Percentiles rank a stretch among this genome's conserved stretches.
These are phyloP conservation scores for Comarum palustre DNA, from an alignment of 306 rosid genomes.

Conservation along the genomic window DNA sequence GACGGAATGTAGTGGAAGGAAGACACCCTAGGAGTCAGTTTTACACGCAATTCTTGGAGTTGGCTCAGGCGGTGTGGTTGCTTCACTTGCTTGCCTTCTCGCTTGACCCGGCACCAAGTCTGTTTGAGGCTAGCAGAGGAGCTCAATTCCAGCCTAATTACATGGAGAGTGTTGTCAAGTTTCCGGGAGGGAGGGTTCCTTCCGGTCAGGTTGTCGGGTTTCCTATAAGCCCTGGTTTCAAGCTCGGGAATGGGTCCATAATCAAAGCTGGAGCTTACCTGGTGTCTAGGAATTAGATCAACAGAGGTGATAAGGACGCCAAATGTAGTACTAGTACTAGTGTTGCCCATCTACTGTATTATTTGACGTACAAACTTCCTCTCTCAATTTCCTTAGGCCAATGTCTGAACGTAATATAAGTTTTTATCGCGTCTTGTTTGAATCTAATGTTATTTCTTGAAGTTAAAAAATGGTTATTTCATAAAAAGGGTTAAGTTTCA, in stretches of 20 bases:
- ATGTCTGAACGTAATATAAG: too few species aligned
- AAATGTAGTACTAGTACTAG: too few species aligned
- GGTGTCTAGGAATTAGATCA: conserved; percentile 43
- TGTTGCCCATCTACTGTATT: too few species aligned
- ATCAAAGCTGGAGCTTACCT: conserved; percentile 79
- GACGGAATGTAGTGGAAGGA: conserved; percentile 60
- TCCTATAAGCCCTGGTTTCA: conserved; percentile 86
- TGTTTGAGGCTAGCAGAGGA: conserved; percentile 85
- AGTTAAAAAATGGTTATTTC: too few species aligned
- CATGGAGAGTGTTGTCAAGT: conserved; percentile 80
- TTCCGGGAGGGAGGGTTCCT: conserved; percentile 50
- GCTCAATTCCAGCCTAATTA: conserved; percentile 74
- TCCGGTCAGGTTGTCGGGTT: conserved; percentile 76
- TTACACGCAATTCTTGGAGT: conserved; percentile 60
- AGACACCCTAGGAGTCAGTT: conserved; percentile 81
- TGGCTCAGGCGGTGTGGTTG: conserved; percentile 83
- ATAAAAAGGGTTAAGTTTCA: too few species aligned
- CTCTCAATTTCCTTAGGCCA: too few species aligned
- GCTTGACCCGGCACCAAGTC: conserved; percentile 76
- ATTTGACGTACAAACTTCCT: too few species aligned
- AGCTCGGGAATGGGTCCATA: conserved; percentile 76
- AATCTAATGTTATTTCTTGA: too few species aligned
- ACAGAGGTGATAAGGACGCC: too few species aligned
- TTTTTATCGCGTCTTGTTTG: too few species aligned
- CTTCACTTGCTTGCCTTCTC: conserved; percentile 96